phyloP scores from a whole-genome alignment of 116 monocot genomes.

The Papilionanthe hybrid region DNA sequence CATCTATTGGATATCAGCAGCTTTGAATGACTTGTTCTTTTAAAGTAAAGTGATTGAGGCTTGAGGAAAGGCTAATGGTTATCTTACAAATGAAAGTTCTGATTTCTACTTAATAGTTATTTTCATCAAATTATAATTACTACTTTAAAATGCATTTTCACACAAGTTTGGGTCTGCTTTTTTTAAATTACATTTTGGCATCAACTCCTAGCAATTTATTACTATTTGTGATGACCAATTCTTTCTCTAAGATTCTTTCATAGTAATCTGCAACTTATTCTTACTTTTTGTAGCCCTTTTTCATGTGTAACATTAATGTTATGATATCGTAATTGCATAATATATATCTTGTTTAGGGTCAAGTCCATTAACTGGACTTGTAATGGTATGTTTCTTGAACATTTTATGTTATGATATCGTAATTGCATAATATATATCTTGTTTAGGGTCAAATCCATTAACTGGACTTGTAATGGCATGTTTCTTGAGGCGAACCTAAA shows the following conservation, averaged over 20 bases:
- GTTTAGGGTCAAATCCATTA: too few relatives aligned
- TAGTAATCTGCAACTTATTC: too few relatives aligned
- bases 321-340: too few relatives aligned
- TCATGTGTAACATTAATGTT: too few relatives aligned
- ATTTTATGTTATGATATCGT: neutral
- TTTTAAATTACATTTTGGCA: neutral
- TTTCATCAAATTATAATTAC: neutral
- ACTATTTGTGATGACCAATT: too few relatives aligned
- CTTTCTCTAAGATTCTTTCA: too few relatives aligned
- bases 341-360: too few relatives aligned
- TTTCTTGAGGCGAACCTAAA: neutral
- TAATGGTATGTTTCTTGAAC: neutral
- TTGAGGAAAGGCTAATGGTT: neutral
- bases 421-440: too few relatives aligned
- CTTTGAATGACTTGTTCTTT: neutral
- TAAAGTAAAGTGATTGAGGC: neutral
- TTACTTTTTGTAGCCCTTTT: too few relatives aligned
- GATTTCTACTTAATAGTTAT: neutral
- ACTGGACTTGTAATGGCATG: neutral
- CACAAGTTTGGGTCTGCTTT: neutral
- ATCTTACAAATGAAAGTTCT: neutral
- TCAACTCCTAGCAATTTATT: neutral
- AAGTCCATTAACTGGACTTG: too few relatives aligned
- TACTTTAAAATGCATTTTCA: neutral
- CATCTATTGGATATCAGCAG: neutral